phyloP scores from a whole-genome alignment of 306 rosid species.

The Trifolium subterraneum region DNA sequence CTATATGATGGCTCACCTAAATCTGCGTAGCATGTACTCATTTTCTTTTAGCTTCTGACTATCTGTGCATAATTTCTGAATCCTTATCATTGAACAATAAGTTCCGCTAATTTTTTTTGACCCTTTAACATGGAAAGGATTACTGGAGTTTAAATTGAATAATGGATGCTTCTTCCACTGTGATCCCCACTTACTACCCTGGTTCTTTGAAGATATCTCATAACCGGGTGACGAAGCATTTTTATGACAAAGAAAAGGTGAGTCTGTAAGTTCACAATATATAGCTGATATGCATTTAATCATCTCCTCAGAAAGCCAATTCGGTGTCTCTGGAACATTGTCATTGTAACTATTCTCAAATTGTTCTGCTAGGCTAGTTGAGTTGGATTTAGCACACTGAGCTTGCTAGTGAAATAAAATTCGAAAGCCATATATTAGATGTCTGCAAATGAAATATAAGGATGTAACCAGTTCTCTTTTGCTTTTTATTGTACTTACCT shows the following conservation, averaged over 20 bases:
- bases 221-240: constrained; percentile 56
- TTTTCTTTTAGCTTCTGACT: constrained; percentile 64
- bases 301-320: constrained; percentile 91
- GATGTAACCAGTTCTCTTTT: constrained; percentile 19
- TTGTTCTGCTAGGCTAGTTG: constrained; percentile 65
- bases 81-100: constrained; percentile 73
- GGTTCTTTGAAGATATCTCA: constrained; percentile 61
- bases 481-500: constrained; percentile 56
- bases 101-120: constrained; percentile 69
- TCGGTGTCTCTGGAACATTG: constrained; percentile 66
- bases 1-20: constrained; percentile 57
- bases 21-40: constrained; percentile 74
- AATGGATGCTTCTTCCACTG: constrained; percentile 55
- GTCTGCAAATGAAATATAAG: constrained; percentile 29
- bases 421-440: constrained; percentile 41
- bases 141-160: constrained; percentile 62
- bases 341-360: constrained; percentile 53
- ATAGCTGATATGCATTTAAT: constrained; percentile 76
- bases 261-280: constrained; percentile 81
- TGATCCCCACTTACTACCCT: constrained; percentile 59
- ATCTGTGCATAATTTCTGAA: constrained; percentile 67
- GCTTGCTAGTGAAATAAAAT: constrained; percentile 64
- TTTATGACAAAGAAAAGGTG: constrained; percentile 56
- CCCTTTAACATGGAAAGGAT: constrained; percentile 60
- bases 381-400: constrained; percentile 51